Evolutionary conservation across 768 basidiomycete genomes (phyloP), one percentile per base, ranked within the genome.

Genomic region (Mycena galericulata): DNA sequence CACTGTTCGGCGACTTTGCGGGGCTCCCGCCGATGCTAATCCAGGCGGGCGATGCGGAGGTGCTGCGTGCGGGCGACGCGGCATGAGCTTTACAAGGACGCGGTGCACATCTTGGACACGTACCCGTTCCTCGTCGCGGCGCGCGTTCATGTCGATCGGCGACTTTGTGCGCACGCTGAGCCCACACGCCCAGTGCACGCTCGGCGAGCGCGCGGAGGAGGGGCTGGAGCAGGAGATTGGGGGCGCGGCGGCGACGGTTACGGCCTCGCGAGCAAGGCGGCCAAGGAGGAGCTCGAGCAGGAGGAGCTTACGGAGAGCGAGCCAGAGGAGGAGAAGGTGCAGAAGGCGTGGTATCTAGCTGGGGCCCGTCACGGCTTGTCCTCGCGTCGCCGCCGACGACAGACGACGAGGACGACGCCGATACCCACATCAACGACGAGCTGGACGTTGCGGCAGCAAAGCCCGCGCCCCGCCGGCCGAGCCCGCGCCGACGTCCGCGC

Each of bases 41-140:
- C 45, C 96, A 97, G 76, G 91, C 90, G 2, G 97, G 97, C n/a
- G 97, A 98, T 69, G 92, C 95, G 1, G 97, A 99, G 76, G 95
- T 98, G 0, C 84, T 99, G n/a, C 85, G 96, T 27, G 97, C 99
- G 74, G 97, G 83, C 92, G 60, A 94, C 98, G 32, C 88, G 87
- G 68, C 93, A 97, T 72, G 96, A 98, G 76, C 79, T 94, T 41
- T 98, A 94, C 74, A 92, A 97, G 74, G 97, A 99, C 79, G 92
- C 91, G 56, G 87, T 96, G 15, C 96, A 98, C 72, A 93, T 97
- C 15, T 98, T 98, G 76, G 96, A 97, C 76, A 85, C 90, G 18
- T 93, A 94, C 73, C 93, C 94, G 0, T 97, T 95, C 78, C 83
- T 94, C 24, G 84, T 88, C 91, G 29, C 85, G 80, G n/a, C 86